A percentile compares a stretch with the other conserved stretches of the same genome.
Conservation (phyloP, 495 filamentous ascomycete species). For the Penicillium goetzii region DNA sequence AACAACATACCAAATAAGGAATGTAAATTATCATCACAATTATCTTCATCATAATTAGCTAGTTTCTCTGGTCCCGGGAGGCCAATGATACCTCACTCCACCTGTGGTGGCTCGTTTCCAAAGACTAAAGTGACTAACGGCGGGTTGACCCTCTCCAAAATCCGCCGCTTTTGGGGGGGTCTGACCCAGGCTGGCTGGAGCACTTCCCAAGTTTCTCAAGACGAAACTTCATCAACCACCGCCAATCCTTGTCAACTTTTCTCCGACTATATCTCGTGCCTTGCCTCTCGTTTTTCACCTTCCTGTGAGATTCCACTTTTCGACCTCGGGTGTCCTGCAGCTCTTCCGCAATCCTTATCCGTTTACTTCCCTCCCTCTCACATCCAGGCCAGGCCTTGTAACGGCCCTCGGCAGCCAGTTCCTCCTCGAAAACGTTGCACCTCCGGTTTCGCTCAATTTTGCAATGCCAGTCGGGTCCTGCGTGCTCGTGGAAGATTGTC, state of each 20-base stretch:
- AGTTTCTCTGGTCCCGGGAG: constrained; percentile 1
- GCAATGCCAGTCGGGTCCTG: constrained; percentile 38
- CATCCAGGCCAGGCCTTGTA: neutral
- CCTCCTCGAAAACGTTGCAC: constrained; percentile 9
- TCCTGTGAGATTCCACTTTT: neutral
- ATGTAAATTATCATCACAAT: neutral
- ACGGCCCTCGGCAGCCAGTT: constrained; percentile 16
- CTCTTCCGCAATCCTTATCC: constrained; percentile 8
- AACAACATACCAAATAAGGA: neutral
- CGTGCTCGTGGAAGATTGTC: constrained; percentile 22
- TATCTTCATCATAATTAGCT: constrained; percentile 1
- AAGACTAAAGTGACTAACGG: neutral
- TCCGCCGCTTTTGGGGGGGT: constrained; percentile 2
- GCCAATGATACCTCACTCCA: constrained; percentile 24
- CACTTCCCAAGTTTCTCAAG: neutral
- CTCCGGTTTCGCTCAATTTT: constrained; percentile 22
- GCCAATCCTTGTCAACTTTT: neutral
- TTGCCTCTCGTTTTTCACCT: constrained; percentile 5
- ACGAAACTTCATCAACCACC: neutral
- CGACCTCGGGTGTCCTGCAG: neutral
- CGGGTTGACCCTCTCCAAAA: constrained; percentile 1
- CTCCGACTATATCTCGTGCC: neutral
- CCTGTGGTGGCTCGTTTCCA: constrained; percentile 6
- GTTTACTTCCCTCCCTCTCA: neutral
- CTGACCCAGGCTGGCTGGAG: neutral